phyloP scores from a whole-genome alignment of 2,329 filamentous ascomycete genomes.

The Fusarium devonianum region DNA sequence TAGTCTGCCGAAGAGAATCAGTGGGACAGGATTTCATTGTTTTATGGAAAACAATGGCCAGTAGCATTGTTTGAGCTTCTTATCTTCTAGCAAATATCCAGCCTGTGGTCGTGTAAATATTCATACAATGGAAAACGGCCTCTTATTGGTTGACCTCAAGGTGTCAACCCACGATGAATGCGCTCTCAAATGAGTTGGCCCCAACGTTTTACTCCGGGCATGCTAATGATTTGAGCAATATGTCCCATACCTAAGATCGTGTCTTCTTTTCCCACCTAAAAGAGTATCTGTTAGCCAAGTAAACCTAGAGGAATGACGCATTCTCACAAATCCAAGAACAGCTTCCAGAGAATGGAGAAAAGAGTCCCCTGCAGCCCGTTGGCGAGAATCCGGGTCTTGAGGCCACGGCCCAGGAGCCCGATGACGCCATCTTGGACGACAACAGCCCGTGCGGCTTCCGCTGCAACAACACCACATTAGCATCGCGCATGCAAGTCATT shows the following conservation, averaged over 20 bases:
- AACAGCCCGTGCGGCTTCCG: constrained; percentile 52
- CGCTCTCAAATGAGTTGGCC: too few relatives aligned
- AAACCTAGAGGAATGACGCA: not conserved
- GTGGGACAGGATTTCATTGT: too few relatives aligned
- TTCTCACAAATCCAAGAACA: constrained; percentile 57
- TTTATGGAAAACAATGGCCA: too few relatives aligned
- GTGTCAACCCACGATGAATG: too few relatives aligned
- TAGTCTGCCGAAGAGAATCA: too few relatives aligned
- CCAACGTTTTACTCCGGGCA: too few relatives aligned
- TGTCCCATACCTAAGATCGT: not conserved
- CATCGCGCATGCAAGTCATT: not conserved
- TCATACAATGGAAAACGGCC: too few relatives aligned
- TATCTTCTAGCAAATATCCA: too few relatives aligned
- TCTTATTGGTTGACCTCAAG: too few relatives aligned
- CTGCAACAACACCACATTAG: constrained; percentile 35
- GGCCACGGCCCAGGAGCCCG: constrained; percentile 54
- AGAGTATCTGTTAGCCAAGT: not conserved
- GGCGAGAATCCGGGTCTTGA: constrained; percentile 56
- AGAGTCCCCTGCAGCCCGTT: constrained; percentile 56
- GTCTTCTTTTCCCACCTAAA: not conserved
- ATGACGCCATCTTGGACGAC: constrained; percentile 51
- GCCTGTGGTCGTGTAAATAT: too few relatives aligned
- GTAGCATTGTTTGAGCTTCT: too few relatives aligned
- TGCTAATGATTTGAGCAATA: too few relatives aligned
- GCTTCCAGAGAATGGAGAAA: constrained; percentile 58